Evolutionary conservation across 192 early-diverging fungal genomes (phyloP), one percentile per base, ranked within the genome.

Genomic region (Podila minutissima): DNA sequence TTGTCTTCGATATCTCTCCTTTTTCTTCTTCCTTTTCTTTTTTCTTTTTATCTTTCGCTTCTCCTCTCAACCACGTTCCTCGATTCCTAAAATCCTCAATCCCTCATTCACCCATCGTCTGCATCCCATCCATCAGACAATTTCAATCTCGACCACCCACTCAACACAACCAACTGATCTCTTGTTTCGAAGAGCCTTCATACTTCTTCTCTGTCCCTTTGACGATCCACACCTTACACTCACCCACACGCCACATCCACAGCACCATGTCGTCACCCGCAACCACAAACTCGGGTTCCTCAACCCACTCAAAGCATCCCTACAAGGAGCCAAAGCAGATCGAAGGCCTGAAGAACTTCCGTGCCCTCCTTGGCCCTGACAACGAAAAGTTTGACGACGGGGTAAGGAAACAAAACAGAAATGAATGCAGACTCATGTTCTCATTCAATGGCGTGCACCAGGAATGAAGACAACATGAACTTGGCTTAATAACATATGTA

Each of bases 341-440:
- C 67, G 77, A 81, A 59, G 66, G 74, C n/a, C 37, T 84, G 29
- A 61, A 57, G 35, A 33, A 58, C 61, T 74, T 84, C 48, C 72
- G 83, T 19, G 62, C 51, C 8, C 61, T 82, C 35, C 67, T 84
- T 20, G 83, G 83, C 9, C 35, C 66, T 49, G 77, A 75, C 41
- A 75, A 76, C 35, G 71, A 60, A 33, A 64, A 75, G 41, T 84
- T 66, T 73, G 83, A 84, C 50, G 77, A 84, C 59, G 66, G 62
- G 9, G 83, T 84, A 76, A 76, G 74, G 51, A 17, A 46, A 24
- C 29, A 29, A 20, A 7, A 48, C 31, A n/a, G 38, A 50, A 9
- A 15, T 46, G 41, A 8, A 46, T 46, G 41, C 41, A 46, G 12
- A 46, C 41, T 15, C 41, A 15, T 46, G 41, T 46, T 46, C 13